These are phyloP conservation scores for Akebia trifoliata DNA, from an alignment of 164 flowering plant species.

Conservation along the genomic window DNA sequence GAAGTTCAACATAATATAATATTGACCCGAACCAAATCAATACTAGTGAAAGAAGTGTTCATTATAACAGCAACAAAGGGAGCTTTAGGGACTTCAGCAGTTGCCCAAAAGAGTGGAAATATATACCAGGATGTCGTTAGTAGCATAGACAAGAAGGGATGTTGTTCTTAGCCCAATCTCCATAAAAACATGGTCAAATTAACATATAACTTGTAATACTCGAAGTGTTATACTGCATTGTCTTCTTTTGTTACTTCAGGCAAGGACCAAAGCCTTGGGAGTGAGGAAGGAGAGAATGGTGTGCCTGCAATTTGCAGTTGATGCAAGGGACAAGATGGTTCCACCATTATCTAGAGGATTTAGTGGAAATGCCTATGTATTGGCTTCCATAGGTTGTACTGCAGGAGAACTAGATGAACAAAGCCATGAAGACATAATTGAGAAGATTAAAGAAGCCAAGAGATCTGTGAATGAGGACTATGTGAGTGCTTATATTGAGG, in stretches of 20 bases:
- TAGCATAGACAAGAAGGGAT: too few species aligned
- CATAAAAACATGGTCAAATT: too few species aligned
- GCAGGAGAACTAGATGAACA: conserved; percentile 30
- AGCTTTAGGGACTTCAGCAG: too few species aligned
- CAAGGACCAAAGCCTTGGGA: conserved; percentile 37
- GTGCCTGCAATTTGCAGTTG: conserved; percentile 47
- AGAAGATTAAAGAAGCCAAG: conserved; percentile 42
- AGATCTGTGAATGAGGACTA: conserved; percentile 28
- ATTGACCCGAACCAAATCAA: too few species aligned
- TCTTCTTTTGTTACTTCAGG: conserved; percentile 17
- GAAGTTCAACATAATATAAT: too few species aligned
- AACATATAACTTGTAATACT: too few species aligned
- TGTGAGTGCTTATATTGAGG: conserved; percentile 33
- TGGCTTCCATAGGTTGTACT: conserved; percentile 33
- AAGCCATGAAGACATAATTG: conserved; percentile 20
- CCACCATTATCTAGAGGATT: conserved; percentile 38
- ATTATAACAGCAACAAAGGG: too few species aligned
- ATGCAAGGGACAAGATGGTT: conserved; percentile 37
- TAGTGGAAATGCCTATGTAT: conserved; percentile 46
- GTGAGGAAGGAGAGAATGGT: conserved; percentile 33
- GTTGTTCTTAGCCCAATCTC: too few species aligned
- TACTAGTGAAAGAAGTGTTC: too few species aligned
- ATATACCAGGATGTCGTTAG: neutral
- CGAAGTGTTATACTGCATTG: neutral
- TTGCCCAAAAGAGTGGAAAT: too few species aligned